Conservation (phyloP, 2,329 filamentous ascomycete genomes). For the Claviceps sp. region DNA sequence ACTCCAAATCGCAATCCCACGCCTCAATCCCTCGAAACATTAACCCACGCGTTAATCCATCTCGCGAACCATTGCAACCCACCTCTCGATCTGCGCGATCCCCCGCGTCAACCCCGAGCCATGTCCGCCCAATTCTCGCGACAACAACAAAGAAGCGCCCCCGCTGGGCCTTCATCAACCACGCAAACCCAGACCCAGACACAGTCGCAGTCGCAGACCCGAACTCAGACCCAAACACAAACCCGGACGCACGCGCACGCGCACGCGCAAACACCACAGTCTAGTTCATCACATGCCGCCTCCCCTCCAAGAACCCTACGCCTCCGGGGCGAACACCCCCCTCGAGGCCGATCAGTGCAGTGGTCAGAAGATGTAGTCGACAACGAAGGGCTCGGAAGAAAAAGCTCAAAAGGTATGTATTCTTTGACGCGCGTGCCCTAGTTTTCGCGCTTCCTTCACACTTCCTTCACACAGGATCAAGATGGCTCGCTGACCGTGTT, state of each 20-base stretch:
- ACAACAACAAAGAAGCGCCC: neutral
- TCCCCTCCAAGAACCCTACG: constrained; percentile 28
- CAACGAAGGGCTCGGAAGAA: constrained; percentile 88
- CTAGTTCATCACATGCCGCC: constrained; percentile 18
- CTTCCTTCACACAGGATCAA: too few species aligned
- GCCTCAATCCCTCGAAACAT: too few species aligned
- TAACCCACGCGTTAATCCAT: too few species aligned
- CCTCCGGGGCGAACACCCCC: constrained; percentile 34
- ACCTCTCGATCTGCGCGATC: too few species aligned
- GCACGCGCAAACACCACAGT: constrained; percentile 8
- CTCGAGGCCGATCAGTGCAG: constrained; percentile 52
- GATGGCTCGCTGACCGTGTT: too few species aligned
- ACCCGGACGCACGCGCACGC: constrained; percentile 13
- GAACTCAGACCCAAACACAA: neutral
- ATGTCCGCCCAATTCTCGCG: constrained; percentile 1
- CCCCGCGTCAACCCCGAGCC: neutral
- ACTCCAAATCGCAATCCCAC: too few species aligned
- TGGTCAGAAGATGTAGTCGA: constrained; percentile 92
- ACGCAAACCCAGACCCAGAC: neutral
- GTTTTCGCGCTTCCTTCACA: too few species aligned
- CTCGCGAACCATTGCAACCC: too few species aligned
- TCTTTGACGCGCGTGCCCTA: too few species aligned
- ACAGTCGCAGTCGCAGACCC: constrained; percentile 8
- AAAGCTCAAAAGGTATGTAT: constrained; percentile 72
- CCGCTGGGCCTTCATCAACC: neutral